Percentiles rank a stretch among this genome's conserved stretches.
Conservation (phyloP, 106 monocot species). For the Posidonia australis region DNA sequence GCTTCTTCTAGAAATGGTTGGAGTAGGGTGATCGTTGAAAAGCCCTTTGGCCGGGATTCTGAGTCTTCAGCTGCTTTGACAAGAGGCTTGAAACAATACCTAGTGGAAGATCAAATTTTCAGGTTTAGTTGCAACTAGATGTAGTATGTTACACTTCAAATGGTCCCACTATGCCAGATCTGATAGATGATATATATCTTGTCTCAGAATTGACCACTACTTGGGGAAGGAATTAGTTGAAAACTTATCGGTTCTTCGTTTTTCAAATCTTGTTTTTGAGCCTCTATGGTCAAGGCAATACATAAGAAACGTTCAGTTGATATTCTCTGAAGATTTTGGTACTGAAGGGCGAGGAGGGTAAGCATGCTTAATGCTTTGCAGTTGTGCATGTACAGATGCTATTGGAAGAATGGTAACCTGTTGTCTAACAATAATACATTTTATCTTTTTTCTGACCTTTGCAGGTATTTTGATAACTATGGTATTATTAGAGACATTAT, state of each 20-base stretch:
- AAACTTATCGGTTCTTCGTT: slow-evolving; percentile 91
- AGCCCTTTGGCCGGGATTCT: slow-evolving; percentile 92
- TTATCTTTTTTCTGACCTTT: not conserved
- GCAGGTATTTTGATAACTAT: slow-evolving; percentile 8
- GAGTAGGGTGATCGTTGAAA: slow-evolving; percentile 90
- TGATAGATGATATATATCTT: not conserved
- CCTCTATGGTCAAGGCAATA: slow-evolving; percentile 97
- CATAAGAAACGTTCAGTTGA: slow-evolving; percentile 81
- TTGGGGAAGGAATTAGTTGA: slow-evolving; percentile 93
- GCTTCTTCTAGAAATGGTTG: slow-evolving; percentile 79
- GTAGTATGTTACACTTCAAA: not conserved
- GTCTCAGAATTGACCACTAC: slow-evolving; percentile 80
- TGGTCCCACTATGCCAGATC: not conserved
- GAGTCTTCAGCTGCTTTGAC: slow-evolving; percentile 78
- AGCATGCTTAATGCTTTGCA: too few species aligned
- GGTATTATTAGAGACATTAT: slow-evolving; percentile 80
- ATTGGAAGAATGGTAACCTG: too few species aligned
- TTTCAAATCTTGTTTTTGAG: slow-evolving; percentile 88
- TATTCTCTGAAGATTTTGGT: slow-evolving; percentile 90
- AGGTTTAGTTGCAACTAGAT: slow-evolving; percentile 28
- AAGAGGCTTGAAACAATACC: slow-evolving; percentile 70
- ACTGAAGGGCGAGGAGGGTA: slow-evolving; percentile 97
- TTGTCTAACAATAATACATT: slow-evolving; percentile 44
- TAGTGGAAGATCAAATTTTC: slow-evolving; percentile 81
- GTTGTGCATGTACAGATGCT: too few species aligned